These are phyloP conservation scores for Fusarium circinatum DNA, from an alignment of 2,329 filamentous ascomycete genomes.

Conservation along the genomic window DNA sequence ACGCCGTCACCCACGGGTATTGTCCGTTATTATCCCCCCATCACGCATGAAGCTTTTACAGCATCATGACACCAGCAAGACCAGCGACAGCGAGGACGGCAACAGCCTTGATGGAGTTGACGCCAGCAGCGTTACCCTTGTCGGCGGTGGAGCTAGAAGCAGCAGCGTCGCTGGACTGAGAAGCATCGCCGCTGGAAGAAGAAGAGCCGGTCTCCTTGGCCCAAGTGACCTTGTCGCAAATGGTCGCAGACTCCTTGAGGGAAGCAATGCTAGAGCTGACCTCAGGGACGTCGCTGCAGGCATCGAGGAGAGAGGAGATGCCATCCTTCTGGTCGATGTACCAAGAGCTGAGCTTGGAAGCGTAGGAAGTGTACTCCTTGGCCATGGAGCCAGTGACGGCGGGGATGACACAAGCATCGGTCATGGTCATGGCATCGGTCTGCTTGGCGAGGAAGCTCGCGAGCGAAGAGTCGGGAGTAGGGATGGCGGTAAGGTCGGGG, in stretches of 20 bases:
- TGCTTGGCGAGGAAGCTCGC: constrained; percentile 30
- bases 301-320: constrained; percentile 35
- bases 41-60: background rate
- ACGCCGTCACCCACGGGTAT: background rate
- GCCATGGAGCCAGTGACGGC: constrained; percentile 43
- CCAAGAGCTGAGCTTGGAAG: constrained; percentile 38
- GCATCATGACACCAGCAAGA: constrained; percentile 30
- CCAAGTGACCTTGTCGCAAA: constrained; percentile 25
- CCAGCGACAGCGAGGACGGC: constrained; percentile 17
- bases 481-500: constrained; percentile 34
- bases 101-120: constrained; percentile 19
- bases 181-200: background rate
- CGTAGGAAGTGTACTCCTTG: constrained; percentile 42
- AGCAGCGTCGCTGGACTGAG: background rate
- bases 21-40: background rate
- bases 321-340: constrained; percentile 27
- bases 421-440: constrained; percentile 33
- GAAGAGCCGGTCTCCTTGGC: constrained; percentile 20
- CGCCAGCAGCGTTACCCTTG: constrained; percentile 8
- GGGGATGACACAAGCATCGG: constrained; percentile 41
- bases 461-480: constrained; percentile 33
- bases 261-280: constrained; percentile 14
- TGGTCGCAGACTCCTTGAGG: background rate
- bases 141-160: background rate
- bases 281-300: constrained; percentile 46